Conservation (phyloP, 2,329 filamentous ascomycete genomes). For the Hirsutella thompsonii region DNA sequence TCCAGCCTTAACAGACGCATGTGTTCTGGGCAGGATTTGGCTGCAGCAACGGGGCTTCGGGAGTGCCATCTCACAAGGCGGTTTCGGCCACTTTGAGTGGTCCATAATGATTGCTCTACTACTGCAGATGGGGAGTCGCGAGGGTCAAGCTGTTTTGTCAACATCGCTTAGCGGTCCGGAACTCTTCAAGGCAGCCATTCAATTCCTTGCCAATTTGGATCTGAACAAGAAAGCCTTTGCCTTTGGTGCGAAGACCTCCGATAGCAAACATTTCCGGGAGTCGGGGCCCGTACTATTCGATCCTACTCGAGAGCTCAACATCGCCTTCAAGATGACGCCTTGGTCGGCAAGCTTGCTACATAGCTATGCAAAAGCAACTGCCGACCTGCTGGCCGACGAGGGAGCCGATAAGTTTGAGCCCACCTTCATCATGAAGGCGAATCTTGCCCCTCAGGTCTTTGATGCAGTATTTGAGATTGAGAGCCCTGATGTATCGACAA, state of each 20-base stretch:
- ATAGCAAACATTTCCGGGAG: conserved; percentile 25
- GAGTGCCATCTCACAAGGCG: conserved; percentile 56
- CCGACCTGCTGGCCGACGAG: conserved; percentile 62
- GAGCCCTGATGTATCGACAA: conserved; percentile 12
- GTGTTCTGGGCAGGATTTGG: conserved; percentile 78
- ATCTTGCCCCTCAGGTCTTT: conserved; percentile 40
- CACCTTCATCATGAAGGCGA: conserved; percentile 59
- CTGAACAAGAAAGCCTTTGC: conserved; percentile 53
- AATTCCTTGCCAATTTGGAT: conserved; percentile 67
- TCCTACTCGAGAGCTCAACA: conserved; percentile 57
- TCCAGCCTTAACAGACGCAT: conserved; percentile 67
- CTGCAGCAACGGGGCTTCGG: conserved; percentile 75
- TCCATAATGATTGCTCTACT: conserved; percentile 66
- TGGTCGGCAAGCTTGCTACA: conserved; percentile 70
- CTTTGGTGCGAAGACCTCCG: conserved; percentile 23
- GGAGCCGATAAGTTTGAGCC: conserved; percentile 70
- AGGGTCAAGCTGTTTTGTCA: conserved; percentile 60
- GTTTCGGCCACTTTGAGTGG: conserved; percentile 93
- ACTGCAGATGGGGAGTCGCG: conserved; percentile 62
- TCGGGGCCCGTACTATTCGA: conserved; percentile 65
- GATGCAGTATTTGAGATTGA: conserved; percentile 32
- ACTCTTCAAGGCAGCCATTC: conserved; percentile 87
- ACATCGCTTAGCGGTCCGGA: conserved; percentile 80
- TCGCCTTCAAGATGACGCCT: conserved; percentile 79
- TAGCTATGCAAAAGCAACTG: conserved; percentile 60